Percentiles rank a stretch among this genome's conserved stretches.
phyloP scores from a whole-genome alignment of 371 early-diverging fungal genomes.

The Syncephalastrum monosporum region DNA sequence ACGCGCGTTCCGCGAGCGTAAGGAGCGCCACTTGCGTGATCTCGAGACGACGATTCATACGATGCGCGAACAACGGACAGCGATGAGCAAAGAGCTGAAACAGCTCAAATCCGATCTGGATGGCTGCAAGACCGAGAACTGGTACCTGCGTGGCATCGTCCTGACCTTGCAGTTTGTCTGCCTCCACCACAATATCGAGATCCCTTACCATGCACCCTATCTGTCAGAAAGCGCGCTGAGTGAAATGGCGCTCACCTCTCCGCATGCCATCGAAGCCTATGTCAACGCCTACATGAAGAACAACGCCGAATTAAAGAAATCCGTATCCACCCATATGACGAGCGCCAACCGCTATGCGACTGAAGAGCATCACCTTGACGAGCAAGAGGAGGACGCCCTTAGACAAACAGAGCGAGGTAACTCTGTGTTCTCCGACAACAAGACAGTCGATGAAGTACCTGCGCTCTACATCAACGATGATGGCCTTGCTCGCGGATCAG shows the following conservation, averaged over 20 bases:
- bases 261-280: constrained; percentile 27
- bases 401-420: no score
- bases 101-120: constrained; percentile 43
- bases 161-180: constrained; percentile 40
- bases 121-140: constrained; percentile 54
- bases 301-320: constrained; percentile 17
- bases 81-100: constrained; percentile 38
- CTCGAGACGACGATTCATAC: constrained; percentile 63
- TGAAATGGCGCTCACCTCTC: constrained; percentile 19
- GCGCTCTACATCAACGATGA: no score
- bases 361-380: not conserved
- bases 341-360: not conserved
- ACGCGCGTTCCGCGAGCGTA: constrained; percentile 74
- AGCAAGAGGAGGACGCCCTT: constrained; percentile 3
- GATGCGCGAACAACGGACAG: constrained; percentile 50
- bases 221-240: constrained; percentile 21
- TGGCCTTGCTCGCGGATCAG: no score
- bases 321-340: constrained; percentile 14
- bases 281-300: constrained; percentile 21
- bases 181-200: constrained; percentile 23
- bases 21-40: constrained; percentile 61
- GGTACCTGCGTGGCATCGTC: constrained; percentile 42
- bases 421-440: no score
- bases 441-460: no score
- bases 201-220: constrained; percentile 25